Percentiles rank a stretch among this genome's conserved stretches.
phyloP scores from a whole-genome alignment of 768 basidiomycete genomes.

The Termitomyces sp. region DNA sequence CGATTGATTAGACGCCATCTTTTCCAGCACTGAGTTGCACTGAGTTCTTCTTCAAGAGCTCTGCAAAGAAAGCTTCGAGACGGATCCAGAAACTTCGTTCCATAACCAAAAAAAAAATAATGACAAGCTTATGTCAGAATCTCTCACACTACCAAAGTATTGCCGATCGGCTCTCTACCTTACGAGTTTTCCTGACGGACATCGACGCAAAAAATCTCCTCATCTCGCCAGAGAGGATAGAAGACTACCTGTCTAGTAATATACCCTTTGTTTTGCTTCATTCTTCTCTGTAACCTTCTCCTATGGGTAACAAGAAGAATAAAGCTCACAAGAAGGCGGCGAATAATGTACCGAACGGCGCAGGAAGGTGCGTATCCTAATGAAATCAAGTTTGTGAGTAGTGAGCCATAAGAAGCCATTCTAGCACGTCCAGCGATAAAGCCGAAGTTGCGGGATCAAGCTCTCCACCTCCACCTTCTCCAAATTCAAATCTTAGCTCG shows the following conservation, averaged over 20 bases:
- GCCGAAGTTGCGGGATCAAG: constrained; percentile 12
- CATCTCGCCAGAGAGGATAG: not conserved
- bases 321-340: constrained; percentile 18
- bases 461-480: constrained; percentile 7
- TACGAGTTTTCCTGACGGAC: not conserved
- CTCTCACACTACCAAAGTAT: not conserved
- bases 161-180: not conserved
- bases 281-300: not conserved
- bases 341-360: constrained; percentile 6
- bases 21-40: too few species aligned
- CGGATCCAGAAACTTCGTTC: not conserved
- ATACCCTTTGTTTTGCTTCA: constrained; percentile 4
- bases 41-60: too few species aligned
- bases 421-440: not conserved
- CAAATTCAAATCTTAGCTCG: constrained; percentile 7
- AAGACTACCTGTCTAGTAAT: not conserved
- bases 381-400: not conserved
- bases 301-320: constrained; percentile 19
- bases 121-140: not conserved
- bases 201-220: not conserved
- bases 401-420: not conserved
- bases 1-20: too few species aligned
- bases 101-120: too few species aligned
- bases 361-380: constrained; percentile 6
- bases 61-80: not conserved